Base-by-base conservation (phyloP, 495 filamentous ascomycete species). In the Rhypophila decipiens region DNA sequence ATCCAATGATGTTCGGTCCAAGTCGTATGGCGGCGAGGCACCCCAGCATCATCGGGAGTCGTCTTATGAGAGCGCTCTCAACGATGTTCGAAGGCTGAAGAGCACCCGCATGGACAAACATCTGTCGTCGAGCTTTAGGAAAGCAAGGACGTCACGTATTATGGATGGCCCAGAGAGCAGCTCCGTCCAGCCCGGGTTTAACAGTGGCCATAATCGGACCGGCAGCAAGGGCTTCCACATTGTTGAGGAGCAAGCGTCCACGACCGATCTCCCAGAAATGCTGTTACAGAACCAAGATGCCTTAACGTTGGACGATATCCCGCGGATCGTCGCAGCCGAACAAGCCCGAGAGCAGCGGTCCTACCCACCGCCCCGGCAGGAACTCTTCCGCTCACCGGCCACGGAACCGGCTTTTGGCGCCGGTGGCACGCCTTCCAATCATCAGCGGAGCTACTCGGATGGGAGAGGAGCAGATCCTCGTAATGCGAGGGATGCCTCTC, bases 41-140 rank as follows among this genome's bases (percentile, higher is more conserved):
- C 65, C 68, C 23, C 78, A 85, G 44, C 69, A 73, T 47, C 66
- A 73, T 20, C 73, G 84, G 39, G 81, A 80, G 56, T 85, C 85
- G 22, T 90, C 88, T 13, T 95, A 97, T 57, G 90, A 95, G 65
- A 91, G 94, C 65, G 93, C 91, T 20, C 85, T 99, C 39, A 91
- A 90, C 46, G 90, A 97, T 68, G 94, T 99, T 67, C 83, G 86
- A 47, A 78, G 93, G 49, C 66, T 97, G 43, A 81, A 90, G 45
- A 97, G 93, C 38, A 96, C 90, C 19, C 83, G 94, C 19, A 83
- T 97, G 65, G 91, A 97, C 53, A 89, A 90, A 47, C 88, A 91
- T 49, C 70, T 99, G 13, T 96, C 90, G 11, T 93, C 86, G 4
- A 95, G 88, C 18, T 85, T 89, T 57, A 89, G 85, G 60, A 93